Evolutionary conservation across 306 rosid species (phyloP), one percentile per base, ranked within the genome.

Genomic region (Prunus padus): DNA sequence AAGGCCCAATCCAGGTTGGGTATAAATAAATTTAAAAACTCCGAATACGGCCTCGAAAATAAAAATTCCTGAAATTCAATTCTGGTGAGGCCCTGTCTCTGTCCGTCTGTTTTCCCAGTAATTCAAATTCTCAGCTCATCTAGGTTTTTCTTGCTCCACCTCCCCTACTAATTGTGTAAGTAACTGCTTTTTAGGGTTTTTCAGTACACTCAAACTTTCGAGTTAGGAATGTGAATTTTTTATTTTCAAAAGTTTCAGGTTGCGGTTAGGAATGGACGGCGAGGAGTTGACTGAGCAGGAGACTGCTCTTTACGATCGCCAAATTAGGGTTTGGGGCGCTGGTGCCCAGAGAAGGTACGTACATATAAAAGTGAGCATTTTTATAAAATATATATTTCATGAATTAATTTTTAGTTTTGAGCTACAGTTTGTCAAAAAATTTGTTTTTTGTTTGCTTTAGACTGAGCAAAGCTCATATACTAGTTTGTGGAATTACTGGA

Each of bases 251-350:
- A 56, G 8, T 60, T 73, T 33, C 83, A 89, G 96, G 61, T 80
- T 88, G 75, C 73, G 26, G 31, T 66, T 84, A 22, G 74, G 69
- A 87, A 95, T 96, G 99, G 86, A 89, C 81, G 97, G 97, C 45
- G 99, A 92, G 79, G 88, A 92, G 87, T 87, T 95, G 88, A 95
- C 97, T 52, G 99, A 92, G 76, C 97, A 92, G 74, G 98, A 92
- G 84, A 95, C 99, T 19, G 98, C 97, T 9, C 74, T 95, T 59
- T 95, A 95, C 83, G 99, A 95, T 65, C 99, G 98, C 69, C 99
- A 95, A 65, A 95, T 92, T 89, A 89, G 99, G 91, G 99, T 92
- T 84, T 95, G 99, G 99, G 99, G 99, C 11, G 97, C 96, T 44
- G 98, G 92, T 83, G 96, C 99, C n/a, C 99, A 95, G 77, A 82